Evolutionary conservation across 2,329 filamentous ascomycete species (phyloP), one percentile per base, ranked within the genome.

Genomic region (Fusarium nelsonii): DNA sequence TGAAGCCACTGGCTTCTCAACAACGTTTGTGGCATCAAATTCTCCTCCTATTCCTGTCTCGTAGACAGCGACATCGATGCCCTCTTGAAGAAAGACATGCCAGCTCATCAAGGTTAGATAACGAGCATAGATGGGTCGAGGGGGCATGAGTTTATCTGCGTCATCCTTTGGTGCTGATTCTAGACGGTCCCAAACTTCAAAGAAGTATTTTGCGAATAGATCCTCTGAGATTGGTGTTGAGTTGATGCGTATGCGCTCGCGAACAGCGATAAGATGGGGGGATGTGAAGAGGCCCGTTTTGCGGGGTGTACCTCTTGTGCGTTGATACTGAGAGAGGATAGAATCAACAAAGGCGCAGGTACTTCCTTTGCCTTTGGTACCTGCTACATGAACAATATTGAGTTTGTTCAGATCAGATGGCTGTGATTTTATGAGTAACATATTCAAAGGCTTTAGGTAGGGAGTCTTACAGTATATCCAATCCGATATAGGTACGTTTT

Each of bases 351-450:
- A 92, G 39, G 90, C 90, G 74, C 90, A 92, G 2, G 90, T 91
- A 73, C 87, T 90, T 30, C 91, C 91, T 78, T 93, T 93, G 7
- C 91, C 91, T 77, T 93, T 93, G n/a, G 90, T 93, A 7, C 91
- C 91, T 26, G 90, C 87, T 28, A 93, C 85, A 78, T 92, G 90
- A 39, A 93, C 76, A 28, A 92, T 83, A 69, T 91, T 91, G 32
- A 92, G 79, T n/a, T 81, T 80, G 69, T 87, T 79, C 39, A 92
- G 78, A 66, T 89, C 86, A 14, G 77, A 71, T 8, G 80, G 77
- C 78, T 81, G 46, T 34, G 1, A 49, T 26, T 16, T 41, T 40
- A 28, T 63, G 10, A 60, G 62, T 26, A 16, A 36, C 8, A 15
- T 51, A 23, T 12, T 30, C 16, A 23, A 26, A 16, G 26, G 34